Conservation (phyloP, 768 basidiomycete species). For the Suillus placidus region DNA sequence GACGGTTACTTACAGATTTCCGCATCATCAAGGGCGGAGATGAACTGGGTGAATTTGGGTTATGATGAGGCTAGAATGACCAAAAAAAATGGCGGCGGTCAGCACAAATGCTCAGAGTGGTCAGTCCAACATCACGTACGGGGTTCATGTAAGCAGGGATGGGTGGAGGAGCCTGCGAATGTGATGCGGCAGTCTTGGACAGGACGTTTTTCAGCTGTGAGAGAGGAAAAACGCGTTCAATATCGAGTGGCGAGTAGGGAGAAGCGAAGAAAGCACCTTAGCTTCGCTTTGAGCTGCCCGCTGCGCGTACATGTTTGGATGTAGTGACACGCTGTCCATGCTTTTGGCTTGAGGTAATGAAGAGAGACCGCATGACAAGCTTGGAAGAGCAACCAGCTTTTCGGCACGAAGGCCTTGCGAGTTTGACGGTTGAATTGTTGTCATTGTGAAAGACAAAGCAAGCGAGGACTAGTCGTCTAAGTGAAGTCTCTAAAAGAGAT, state of each 20-base stretch:
- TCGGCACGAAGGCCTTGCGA: constrained; percentile 41
- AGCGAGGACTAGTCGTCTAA: constrained; percentile 12
- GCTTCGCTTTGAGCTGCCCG: constrained; percentile 74
- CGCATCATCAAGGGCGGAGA: constrained; percentile 61
- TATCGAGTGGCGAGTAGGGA: constrained; percentile 5
- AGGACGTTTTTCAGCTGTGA: constrained; percentile 64
- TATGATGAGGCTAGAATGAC: constrained; percentile 36
- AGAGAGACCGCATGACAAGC: constrained; percentile 67
- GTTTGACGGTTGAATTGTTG: constrained; percentile 37
- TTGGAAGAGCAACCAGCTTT: constrained; percentile 70
- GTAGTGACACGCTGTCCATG: constrained; percentile 64
- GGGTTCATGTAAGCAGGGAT: constrained; percentile 38
- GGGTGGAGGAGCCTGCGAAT: constrained; percentile 37
- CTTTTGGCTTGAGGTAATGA: constrained; percentile 73
- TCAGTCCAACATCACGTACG: constrained; percentile 32
- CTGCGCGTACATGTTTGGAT: constrained; percentile 70
- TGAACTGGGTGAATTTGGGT: constrained; percentile 39
- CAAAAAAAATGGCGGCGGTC: constrained; percentile 13
- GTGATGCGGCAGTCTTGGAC: constrained; percentile 47
- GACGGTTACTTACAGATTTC: constrained; percentile 43
- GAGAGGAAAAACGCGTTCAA: constrained; percentile 14
- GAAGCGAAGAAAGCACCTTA: constrained; percentile 50
- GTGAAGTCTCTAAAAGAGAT: constrained; percentile 7
- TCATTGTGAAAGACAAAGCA: constrained; percentile 36
- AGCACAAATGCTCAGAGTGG: neutral